Evolutionary conservation across 2,329 filamentous ascomycete genomes (phyloP).

Genomic region (Penicillium sp.): DNA sequence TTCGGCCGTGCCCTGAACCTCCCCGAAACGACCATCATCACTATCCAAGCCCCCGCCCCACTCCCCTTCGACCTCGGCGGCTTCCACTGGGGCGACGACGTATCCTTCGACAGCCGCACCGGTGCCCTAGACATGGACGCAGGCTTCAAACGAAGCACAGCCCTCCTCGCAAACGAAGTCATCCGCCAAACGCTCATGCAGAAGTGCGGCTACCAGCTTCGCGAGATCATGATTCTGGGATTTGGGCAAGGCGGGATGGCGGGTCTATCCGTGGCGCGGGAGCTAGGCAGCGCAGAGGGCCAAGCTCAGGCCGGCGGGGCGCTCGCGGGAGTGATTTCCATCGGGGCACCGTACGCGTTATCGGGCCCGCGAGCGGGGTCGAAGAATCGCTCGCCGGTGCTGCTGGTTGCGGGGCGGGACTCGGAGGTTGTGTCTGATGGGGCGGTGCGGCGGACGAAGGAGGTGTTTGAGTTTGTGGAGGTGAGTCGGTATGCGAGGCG

Average conservation of each 20-base stretch:
- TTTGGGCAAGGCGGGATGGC: slow-evolving; percentile 68
- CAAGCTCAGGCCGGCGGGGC: slow-evolving; percentile 25
- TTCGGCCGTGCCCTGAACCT: slow-evolving; percentile 71
- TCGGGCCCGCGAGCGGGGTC: slow-evolving; percentile 29
- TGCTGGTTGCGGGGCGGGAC: slow-evolving; percentile 45
- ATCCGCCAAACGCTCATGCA: slow-evolving; percentile 55
- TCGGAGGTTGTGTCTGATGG: slow-evolving; percentile 60
- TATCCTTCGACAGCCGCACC: slow-evolving; percentile 54
- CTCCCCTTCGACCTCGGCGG: slow-evolving; percentile 70
- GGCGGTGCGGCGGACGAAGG: slow-evolving; percentile 64
- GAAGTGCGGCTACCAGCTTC: slow-evolving; percentile 60
- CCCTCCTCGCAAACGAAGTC: slow-evolving; percentile 53
- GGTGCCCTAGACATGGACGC: slow-evolving; percentile 63
- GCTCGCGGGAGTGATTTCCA: slow-evolving; percentile 44
- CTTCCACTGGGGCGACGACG: slow-evolving; percentile 71
- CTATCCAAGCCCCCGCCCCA: slow-evolving; percentile 69
- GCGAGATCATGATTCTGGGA: slow-evolving; percentile 65
- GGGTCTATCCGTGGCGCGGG: slow-evolving; percentile 58
- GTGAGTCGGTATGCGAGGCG: slow-evolving; percentile 68
- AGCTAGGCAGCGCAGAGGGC: slow-evolving; percentile 29
- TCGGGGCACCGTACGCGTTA: slow-evolving; percentile 45
- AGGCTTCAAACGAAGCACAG: slow-evolving; percentile 56
- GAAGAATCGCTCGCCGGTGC: slow-evolving; percentile 45
- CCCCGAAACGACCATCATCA: slow-evolving; percentile 74
- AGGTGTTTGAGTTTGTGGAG: slow-evolving; percentile 66